A percentile compares a stretch with the other conserved stretches of the same genome.
phyloP scores from a whole-genome alignment of 768 basidiomycete species.

The Neoboletus brunneissimus region DNA sequence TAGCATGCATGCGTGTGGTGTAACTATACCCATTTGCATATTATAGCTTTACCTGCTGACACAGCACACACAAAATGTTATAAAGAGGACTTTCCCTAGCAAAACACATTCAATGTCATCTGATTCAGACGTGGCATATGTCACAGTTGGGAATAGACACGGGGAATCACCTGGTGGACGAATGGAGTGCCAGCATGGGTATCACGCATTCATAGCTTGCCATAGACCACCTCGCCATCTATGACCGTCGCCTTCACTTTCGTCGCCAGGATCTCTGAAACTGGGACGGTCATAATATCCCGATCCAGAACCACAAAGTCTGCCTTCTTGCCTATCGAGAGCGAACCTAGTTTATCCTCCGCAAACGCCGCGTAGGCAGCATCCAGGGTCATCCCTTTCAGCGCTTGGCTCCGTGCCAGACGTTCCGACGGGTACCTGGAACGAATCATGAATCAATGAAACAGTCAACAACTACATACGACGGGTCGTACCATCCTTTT shows the following conservation, averaged over 20 bases:
- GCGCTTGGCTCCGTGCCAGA: conserved; percentile 76
- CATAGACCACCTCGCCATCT: conserved; percentile 69
- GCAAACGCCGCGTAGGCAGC: conserved; percentile 86
- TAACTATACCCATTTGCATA: conserved; percentile 19
- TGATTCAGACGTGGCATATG: not conserved
- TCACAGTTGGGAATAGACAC: not conserved
- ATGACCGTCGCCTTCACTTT: conserved; percentile 72
- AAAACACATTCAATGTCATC: not conserved
- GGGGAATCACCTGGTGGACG: not conserved
- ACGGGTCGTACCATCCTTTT: conserved; percentile 67
- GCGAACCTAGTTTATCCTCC: conserved; percentile 67
- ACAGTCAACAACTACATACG: not conserved
- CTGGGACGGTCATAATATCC: conserved; percentile 70
- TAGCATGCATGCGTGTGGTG: conserved; percentile 1
- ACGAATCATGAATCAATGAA: not conserved
- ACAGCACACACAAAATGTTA: not conserved
- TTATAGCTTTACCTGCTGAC: conserved; percentile 1
- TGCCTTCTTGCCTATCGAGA: conserved; percentile 75
- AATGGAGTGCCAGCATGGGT: not conserved
- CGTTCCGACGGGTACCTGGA: conserved; percentile 73
- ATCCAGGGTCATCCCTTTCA: conserved; percentile 89
- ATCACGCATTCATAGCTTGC: conserved; percentile 33
- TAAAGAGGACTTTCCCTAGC: not conserved
- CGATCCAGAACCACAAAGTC: conserved; percentile 84
- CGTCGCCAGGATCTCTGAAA: conserved; percentile 58